Percentiles rank a stretch among this genome's conserved stretches.
Conservation (phyloP, 2,329 filamentous ascomycete species). For the Aspergillus sp. region DNA sequence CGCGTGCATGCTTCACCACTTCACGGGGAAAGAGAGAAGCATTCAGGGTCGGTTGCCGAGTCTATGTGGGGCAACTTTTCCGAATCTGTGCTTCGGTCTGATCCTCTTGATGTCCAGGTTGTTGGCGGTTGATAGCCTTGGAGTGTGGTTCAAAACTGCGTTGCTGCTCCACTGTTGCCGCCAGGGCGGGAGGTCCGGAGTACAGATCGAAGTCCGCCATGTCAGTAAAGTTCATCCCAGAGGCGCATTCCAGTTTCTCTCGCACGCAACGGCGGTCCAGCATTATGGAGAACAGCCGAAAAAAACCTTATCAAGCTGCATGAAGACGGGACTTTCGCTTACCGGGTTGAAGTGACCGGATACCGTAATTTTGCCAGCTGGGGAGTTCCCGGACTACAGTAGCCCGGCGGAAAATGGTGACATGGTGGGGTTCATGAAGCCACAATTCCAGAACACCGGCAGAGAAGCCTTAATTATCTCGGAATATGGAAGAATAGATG, state of each 20-base stretch:
- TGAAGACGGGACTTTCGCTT: conserved; percentile 8
- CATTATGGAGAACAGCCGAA: not conserved
- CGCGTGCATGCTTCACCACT: not conserved
- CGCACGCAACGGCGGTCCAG: not conserved
- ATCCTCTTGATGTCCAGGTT: conserved; percentile 8
- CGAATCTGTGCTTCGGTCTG: conserved; percentile 37
- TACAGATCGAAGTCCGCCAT: conserved; percentile 2
- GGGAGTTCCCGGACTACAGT: conserved; percentile 30
- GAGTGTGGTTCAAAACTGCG: not conserved
- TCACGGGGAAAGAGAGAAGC: conserved; percentile 8
- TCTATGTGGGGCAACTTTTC: conserved; percentile 33
- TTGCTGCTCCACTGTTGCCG: conserved; percentile 6
- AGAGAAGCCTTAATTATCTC: conserved; percentile 12
- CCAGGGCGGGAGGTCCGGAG: not conserved
- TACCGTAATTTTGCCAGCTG: conserved; percentile 20
- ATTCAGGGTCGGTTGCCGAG: conserved; percentile 25
- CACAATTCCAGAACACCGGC: conserved; percentile 7
- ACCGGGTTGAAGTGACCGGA: not conserved
- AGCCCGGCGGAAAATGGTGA: conserved; percentile 27
- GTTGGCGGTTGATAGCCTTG: not conserved
- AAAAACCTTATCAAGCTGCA: conserved; percentile 14
- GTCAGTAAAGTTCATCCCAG: not conserved
- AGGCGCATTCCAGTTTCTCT: not conserved
- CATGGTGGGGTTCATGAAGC: conserved; percentile 19
- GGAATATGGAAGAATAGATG: conserved; percentile 14